phyloP scores from a whole-genome alignment of 306 rosid species.

The Quercus alba region DNA sequence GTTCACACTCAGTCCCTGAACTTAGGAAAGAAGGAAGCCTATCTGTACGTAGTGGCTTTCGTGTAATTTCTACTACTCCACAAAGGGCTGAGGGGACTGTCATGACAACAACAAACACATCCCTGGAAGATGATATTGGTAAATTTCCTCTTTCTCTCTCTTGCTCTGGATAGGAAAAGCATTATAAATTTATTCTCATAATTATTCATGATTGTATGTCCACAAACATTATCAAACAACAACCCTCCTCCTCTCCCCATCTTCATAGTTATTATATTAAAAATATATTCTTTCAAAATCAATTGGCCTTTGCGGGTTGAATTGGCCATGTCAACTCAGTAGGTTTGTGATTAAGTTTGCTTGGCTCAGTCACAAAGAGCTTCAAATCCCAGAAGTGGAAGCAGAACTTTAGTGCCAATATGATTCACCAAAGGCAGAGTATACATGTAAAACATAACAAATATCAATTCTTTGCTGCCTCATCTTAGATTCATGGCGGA shows the following conservation, averaged over 20 bases:
- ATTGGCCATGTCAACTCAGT: background rate
- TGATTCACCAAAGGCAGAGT: background rate
- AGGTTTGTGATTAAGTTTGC: background rate
- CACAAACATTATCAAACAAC: background rate
- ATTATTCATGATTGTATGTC: background rate
- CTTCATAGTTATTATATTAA: background rate
- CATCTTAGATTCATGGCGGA: background rate
- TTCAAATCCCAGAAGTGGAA: background rate
- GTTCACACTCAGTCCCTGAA: constrained; percentile 48
- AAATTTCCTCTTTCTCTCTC: background rate
- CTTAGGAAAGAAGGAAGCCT: constrained; percentile 38
- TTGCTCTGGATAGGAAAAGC: background rate
- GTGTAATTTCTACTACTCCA: constrained; percentile 44
- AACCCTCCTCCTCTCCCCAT: background rate
- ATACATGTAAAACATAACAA: background rate
- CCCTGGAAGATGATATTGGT: constrained; percentile 30
- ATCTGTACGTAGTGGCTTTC: constrained; percentile 19
- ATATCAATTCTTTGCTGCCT: background rate
- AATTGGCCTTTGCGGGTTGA: background rate
- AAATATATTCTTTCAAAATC: background rate
- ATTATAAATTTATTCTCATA: background rate
- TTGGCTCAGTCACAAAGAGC: background rate
- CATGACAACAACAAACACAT: constrained; percentile 8
- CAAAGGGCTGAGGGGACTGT: constrained; percentile 20
- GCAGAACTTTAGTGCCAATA: background rate